Evolutionary conservation across 768 basidiomycete species (phyloP), one percentile per base, ranked within the genome.

Genomic region (Tricholoma sp.): DNA sequence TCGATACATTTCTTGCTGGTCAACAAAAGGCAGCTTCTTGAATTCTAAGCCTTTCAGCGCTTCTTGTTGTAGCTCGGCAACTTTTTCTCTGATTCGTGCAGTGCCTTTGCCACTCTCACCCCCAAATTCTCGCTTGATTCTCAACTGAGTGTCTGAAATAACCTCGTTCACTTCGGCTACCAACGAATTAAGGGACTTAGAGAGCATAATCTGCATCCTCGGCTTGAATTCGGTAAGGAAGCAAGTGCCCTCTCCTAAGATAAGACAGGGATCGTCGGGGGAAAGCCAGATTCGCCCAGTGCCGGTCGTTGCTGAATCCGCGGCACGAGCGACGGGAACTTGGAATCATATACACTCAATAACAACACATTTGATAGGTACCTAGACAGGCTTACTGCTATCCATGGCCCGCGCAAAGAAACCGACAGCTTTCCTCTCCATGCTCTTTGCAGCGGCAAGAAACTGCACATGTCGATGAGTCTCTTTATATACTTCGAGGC

Each of bases 271-370:
- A 68, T 98, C 94, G 31, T 85, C 78, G 8, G 76, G 73, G 5
- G 91, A 89, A 50, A 96, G 72, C 59, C 76, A 76, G 41, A 98
- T 74, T 33, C 77, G 73, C 18, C 97, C 97, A 4, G 74, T 76
- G 7, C 93, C 95, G 17, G 84, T 71, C 64, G 79, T 86, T 17
- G 91, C 91, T 53, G 81, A 79, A 68, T 99, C 97, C 17, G 88
- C 89, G 48, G 97, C 96, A 56, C 97, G 89, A 34, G 84, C 82
- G 52, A 98, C 95, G 53, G 97, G 94, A 60, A 99, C 96, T 97
- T 65, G 50, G 59, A 66, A 42, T 53, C 39, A 54, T 47, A 51
- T 36, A 45, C 34, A 54, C 20, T 33, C 50, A 57, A 33, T 41
- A 53, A 24, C 24, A 28, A 41, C 51, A 55, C 11, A 32, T 33